Percentiles rank a stretch among this genome's conserved stretches.
Evolutionary conservation across 1,139 yeast species (phyloP).

Genomic region (Saccharomyces hybrid): DNA sequence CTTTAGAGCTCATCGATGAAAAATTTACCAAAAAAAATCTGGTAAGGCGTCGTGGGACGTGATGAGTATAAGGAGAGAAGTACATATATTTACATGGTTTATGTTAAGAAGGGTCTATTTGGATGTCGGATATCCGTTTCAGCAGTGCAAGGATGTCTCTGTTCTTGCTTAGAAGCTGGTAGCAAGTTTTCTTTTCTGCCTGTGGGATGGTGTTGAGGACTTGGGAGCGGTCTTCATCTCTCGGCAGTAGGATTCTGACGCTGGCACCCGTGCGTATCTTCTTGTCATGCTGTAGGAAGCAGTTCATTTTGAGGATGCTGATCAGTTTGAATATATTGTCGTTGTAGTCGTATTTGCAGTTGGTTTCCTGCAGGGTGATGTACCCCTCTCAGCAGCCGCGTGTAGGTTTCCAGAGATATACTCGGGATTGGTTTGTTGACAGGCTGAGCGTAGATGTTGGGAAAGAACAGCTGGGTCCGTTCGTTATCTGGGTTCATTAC

Average conservation of each 20-base stretch:
- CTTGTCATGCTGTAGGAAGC: constrained; percentile 1
- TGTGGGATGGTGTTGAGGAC: neutral
- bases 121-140: neutral
- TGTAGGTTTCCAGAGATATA: constrained; percentile 2
- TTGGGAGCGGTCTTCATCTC: neutral
- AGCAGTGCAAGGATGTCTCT: neutral
- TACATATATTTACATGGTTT: neutral
- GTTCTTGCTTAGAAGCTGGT: constrained; percentile 2
- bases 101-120: neutral
- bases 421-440: neutral
- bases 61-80: neutral
- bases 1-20: constrained; percentile 1
- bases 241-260: neutral
- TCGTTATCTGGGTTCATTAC: neutral
- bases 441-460: neutral
- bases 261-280: neutral
- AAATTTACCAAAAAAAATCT: neutral
- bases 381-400: neutral
- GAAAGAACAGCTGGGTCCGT: constrained; percentile 2
- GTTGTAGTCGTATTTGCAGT: neutral
- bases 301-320: constrained; percentile 2
- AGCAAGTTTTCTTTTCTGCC: constrained; percentile 1
- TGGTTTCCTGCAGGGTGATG: constrained; percentile 1
- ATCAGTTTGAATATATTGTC: constrained; percentile 1
- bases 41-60: neutral